Evolutionary conservation across 352 stramenopile genomes (phyloP).

Genomic region (Phytophthora pistaciae): DNA sequence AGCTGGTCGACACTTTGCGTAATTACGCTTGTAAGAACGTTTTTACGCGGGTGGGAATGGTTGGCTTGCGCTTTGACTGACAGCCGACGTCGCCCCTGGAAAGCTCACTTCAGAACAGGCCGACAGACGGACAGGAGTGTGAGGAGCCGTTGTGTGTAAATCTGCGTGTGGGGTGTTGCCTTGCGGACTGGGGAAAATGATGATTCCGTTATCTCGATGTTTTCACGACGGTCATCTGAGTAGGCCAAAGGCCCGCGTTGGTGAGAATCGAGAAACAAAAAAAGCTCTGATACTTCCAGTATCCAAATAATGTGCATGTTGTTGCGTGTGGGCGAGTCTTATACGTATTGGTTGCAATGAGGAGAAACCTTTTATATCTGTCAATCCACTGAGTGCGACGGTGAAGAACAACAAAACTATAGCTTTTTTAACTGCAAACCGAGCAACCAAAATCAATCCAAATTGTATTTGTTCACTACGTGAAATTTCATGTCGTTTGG

Average conservation of each 20-base stretch:
- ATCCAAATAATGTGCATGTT: slow-evolving; percentile 24
- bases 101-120: slow-evolving; percentile 19
- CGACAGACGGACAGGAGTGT: not conserved
- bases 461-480: not conserved
- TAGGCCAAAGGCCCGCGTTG: slow-evolving; percentile 61
- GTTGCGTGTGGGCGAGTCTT: slow-evolving; percentile 7
- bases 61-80: slow-evolving; percentile 10
- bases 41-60: slow-evolving; percentile 22
- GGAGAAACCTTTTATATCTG: slow-evolving; percentile 73
- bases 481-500: too few relatives aligned
- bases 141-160: not conserved
- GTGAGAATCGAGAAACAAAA: slow-evolving; percentile 91
- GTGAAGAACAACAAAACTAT: slow-evolving; percentile 79
- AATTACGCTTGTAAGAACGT: slow-evolving; percentile 27
- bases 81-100: not conserved
- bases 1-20: slow-evolving; percentile 7
- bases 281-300: slow-evolving; percentile 80
- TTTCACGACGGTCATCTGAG: slow-evolving; percentile 94
- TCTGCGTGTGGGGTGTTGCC: slow-evolving; percentile 7
- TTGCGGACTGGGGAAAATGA: slow-evolving; percentile 71
- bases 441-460: not conserved
- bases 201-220: slow-evolving; percentile 88
- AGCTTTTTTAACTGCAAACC: slow-evolving; percentile 91
- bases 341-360: slow-evolving; percentile 45
- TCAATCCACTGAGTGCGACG: slow-evolving; percentile 85